phyloP scores from a whole-genome alignment of 257 asterid species.

The Ehretia macrophylla region DNA sequence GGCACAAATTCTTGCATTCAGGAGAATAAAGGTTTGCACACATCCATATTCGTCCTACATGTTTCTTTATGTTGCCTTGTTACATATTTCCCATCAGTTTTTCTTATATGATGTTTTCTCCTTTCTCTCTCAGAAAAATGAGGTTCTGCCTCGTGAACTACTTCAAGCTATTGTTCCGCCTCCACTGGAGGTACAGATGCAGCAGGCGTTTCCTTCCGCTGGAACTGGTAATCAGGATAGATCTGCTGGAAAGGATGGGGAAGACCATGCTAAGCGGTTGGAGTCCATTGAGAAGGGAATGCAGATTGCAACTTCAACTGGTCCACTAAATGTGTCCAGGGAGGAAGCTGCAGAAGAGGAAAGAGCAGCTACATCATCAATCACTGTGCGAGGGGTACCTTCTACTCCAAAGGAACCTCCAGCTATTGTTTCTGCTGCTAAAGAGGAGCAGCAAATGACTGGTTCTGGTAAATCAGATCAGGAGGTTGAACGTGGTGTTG shows the following conservation, averaged over 20 bases:
- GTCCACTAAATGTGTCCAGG: constrained; percentile 37
- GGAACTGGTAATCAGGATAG: constrained; percentile 49
- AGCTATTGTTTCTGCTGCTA: constrained; percentile 45
- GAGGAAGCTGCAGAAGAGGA: constrained; percentile 59
- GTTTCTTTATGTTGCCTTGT: constrained; percentile 12
- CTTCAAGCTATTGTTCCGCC: constrained; percentile 92
- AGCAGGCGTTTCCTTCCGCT: constrained; percentile 41
- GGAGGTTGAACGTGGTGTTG: constrained; percentile 49
- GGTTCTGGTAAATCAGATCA: constrained; percentile 53
- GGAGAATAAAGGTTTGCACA: constrained; percentile 86
- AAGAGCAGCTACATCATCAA: constrained; percentile 33
- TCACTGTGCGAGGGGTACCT: constrained; percentile 34
- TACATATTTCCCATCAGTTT: constrained; percentile 12
- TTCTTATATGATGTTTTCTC: constrained; percentile 11
- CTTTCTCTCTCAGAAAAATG: constrained; percentile 64
- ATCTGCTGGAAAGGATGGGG: constrained; percentile 43
- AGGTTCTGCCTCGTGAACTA: constrained; percentile 81
- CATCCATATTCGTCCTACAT: constrained; percentile 11
- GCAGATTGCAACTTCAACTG: constrained; percentile 34
- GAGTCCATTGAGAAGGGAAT: constrained; percentile 57
- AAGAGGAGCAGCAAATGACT: constrained; percentile 63
- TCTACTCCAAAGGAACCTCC: constrained; percentile 48
- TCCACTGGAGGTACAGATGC: constrained; percentile 63
- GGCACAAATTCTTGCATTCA: constrained; percentile 97
- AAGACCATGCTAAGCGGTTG: constrained; percentile 43